Base-by-base conservation (phyloP, 2,329 filamentous ascomycete species). In the Talaromyces sp. region DNA sequence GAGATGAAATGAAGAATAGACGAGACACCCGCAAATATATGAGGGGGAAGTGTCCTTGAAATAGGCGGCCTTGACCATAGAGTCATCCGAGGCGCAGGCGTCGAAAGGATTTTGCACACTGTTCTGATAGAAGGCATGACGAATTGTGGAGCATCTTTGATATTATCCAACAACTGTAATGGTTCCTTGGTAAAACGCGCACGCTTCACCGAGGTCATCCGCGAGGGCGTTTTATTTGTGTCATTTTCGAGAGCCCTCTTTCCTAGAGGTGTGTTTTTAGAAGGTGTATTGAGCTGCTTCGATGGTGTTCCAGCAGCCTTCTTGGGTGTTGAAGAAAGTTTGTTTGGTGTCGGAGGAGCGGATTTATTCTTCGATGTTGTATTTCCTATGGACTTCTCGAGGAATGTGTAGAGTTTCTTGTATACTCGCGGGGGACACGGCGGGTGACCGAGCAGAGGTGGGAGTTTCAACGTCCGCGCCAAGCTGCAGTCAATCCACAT, bases 341-440 rank as follows among this genome's bases (percentile, higher is more conserved):
- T 62, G 19, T 34, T 58, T 3, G 67, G 67, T n/a, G 67, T 68
- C 11, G 45, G 25, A 10, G 58, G 27, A 7, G 45, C 43, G 1
- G 74, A 73, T 15, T 53, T 65, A 53, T 47, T 43, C 7, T 45
- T 31, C 8, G 59, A 22, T 19, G 34, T 43, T 17, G 64, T 8
- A 40, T 81, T 73, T 58, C 64, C 67, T 5, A 98, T 82, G 47
- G 89, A 88, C 64, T 86, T 87, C 70, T 94, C 89, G 67, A 98
- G 86, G 74, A 94, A 93, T 36, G 82, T 82, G 76, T 93, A 95
- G 43, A 98, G 83, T 66, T 92, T 91, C 72, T 91, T 91, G 81
- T 98, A 98, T 61, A 92, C 85, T 64, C 88, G 86, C 0, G 92
- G 92, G 56, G 89, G 88, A 62, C 92, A 90, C 3, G 93, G 93